These are phyloP conservation scores for Trichoderma asperellum DNA, from an alignment of 2,329 filamentous ascomycete species.

Conservation along the genomic window DNA sequence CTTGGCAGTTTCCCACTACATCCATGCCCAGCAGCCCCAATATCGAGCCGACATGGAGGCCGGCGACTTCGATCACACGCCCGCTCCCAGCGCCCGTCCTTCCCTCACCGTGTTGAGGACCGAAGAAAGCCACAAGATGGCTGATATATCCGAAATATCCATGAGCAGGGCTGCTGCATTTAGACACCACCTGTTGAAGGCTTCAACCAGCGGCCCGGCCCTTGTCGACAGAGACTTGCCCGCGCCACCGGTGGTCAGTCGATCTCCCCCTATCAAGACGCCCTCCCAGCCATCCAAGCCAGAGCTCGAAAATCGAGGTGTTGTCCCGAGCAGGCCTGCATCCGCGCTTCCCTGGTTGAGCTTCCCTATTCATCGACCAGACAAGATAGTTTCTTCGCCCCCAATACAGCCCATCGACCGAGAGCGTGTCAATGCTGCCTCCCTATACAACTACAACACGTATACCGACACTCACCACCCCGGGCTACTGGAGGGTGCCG, in stretches of 20 bases:
- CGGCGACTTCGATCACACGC: conserved; percentile 42
- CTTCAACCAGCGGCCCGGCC: conserved; percentile 30
- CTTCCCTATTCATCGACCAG: not conserved
- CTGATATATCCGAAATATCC: conserved; percentile 15
- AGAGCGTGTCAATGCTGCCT: conserved; percentile 1
- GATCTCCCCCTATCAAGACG: conserved; percentile 9
- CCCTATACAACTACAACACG: not conserved
- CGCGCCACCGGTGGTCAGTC: conserved; percentile 32
- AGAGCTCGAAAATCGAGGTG: conserved; percentile 27
- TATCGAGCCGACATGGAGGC: conserved; percentile 31
- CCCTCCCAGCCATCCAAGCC: conserved; percentile 4
- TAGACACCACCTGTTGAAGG: conserved; percentile 37
- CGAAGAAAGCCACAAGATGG: conserved; percentile 26
- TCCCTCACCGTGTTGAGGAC: conserved; percentile 35
- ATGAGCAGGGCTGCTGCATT: conserved; percentile 21
- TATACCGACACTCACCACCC: conserved; percentile 30
- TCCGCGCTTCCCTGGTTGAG: not conserved
- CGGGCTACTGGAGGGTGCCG: conserved; percentile 31
- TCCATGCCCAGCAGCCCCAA: conserved; percentile 31
- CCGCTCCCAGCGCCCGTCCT: conserved; percentile 39
- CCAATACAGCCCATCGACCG: conserved; percentile 13
- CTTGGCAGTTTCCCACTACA: conserved; percentile 34
- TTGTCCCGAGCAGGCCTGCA: not conserved
- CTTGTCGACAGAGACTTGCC: conserved; percentile 34
- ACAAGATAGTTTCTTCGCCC: not conserved